Evolutionary conservation across 805 yeast genomes (phyloP).

Genomic region (Candida ipomoeae): DNA sequence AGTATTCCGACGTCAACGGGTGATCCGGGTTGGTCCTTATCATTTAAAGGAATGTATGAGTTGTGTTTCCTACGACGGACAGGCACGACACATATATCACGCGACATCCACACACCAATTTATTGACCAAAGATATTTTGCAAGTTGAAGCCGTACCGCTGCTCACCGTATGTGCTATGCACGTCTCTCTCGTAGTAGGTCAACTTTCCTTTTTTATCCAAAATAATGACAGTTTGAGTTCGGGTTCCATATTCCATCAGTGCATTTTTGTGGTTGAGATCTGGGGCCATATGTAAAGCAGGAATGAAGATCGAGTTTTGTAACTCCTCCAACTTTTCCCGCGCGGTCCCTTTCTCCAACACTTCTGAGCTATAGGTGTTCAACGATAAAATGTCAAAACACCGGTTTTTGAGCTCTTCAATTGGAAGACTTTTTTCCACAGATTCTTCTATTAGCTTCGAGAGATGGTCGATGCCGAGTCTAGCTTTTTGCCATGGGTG

Average conservation of each 20-base stretch:
- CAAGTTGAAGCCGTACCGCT: constrained; percentile 17
- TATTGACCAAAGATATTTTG: neutral
- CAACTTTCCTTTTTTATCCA: constrained; percentile 48
- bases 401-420: constrained; percentile 42
- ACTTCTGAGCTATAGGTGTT: constrained; percentile 35
- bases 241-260: constrained; percentile 71
- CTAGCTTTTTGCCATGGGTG: constrained; percentile 75
- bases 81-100: neutral
- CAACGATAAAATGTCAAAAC: constrained; percentile 52
- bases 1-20: constrained; percentile 29
- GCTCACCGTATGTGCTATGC: constrained; percentile 26
- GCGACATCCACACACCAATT: constrained; percentile 1
- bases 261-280: neutral
- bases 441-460: constrained; percentile 19
- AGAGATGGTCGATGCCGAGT: constrained; percentile 39
- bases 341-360: constrained; percentile 12
- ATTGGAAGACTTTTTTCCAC: constrained; percentile 20
- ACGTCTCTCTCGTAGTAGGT: constrained; percentile 61
- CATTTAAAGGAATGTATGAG: neutral
- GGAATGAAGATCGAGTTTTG: constrained; percentile 69
- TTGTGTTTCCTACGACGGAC: neutral
- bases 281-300: constrained; percentile 37
- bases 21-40: constrained; percentile 13
- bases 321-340: constrained; percentile 37
- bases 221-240: constrained; percentile 73